phyloP scores from a whole-genome alignment of 176 grass and related monocot genomes.

The Eleusine coracana region DNA sequence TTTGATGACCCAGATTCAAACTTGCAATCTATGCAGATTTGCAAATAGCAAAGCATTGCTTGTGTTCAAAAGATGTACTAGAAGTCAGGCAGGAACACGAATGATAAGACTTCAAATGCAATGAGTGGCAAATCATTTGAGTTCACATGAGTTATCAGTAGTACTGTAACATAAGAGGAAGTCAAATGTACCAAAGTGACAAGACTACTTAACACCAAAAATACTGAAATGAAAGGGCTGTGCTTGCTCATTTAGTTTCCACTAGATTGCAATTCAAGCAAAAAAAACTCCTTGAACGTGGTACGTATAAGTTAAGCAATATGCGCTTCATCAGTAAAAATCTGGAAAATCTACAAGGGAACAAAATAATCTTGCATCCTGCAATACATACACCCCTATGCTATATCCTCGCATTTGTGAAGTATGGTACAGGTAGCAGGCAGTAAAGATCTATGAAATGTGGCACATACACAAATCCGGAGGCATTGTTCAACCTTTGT shows the following conservation, averaged over 20 bases:
- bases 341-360: slow-evolving; percentile 39
- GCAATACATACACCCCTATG: slow-evolving; percentile 37
- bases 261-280: slow-evolving; percentile 27
- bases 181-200: slow-evolving; percentile 33
- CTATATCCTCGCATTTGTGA: slow-evolving; percentile 38
- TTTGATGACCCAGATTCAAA: slow-evolving; percentile 15
- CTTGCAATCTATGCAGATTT: neutral
- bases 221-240: neutral
- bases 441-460: slow-evolving; percentile 33
- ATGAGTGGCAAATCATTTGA: slow-evolving; percentile 20
- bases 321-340: slow-evolving; percentile 41
- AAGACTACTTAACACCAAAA: slow-evolving; percentile 9
- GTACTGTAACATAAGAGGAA: neutral
- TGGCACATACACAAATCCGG: neutral
- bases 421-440: slow-evolving; percentile 33
- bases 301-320: slow-evolving; percentile 40
- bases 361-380: slow-evolving; percentile 35
- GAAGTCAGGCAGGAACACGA: neutral
- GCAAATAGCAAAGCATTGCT: neutral
- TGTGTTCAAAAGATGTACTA: neutral
- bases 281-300: slow-evolving; percentile 29
- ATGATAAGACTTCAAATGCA: neutral
- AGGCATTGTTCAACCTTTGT: neutral
- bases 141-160: slow-evolving; percentile 1
- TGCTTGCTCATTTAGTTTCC: slow-evolving; percentile 1